phyloP scores from a whole-genome alignment of 2,329 filamentous ascomycete species.

The Colletotrichum echinochloae region DNA sequence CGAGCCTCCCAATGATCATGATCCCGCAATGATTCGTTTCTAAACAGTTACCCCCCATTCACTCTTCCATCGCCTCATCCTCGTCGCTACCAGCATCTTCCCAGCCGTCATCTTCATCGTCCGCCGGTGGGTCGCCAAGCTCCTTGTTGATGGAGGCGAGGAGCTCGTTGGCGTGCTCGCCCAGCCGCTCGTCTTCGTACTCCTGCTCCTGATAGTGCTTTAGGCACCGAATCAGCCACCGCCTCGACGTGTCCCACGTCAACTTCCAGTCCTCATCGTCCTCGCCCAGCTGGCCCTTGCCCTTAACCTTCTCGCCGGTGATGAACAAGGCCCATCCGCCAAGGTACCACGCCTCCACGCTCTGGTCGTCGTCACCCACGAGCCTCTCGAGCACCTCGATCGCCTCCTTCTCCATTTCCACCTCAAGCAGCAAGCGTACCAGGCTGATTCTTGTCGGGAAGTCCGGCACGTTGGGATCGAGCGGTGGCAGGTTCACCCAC shows the following conservation, averaged over 20 bases:
- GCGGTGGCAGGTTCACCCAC: constrained; percentile 83
- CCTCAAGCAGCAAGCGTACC: constrained; percentile 88
- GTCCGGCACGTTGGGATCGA: constrained; percentile 80
- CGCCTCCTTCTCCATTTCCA: constrained; percentile 85
- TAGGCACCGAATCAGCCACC: constrained; percentile 86
- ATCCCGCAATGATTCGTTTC: not conserved
- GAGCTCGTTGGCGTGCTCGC: constrained; percentile 80
- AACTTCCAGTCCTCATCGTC: constrained; percentile 66
- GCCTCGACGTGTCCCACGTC: constrained; percentile 78
- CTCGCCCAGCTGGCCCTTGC: constrained; percentile 45
- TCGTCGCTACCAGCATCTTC: constrained; percentile 60
- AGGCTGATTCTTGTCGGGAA: constrained; percentile 89
- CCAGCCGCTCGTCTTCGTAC: constrained; percentile 86
- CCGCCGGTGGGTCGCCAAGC: constrained; percentile 70
- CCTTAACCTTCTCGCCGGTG: constrained; percentile 75
- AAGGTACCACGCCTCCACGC: constrained; percentile 96
- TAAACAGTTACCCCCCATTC: not conserved
- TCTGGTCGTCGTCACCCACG: constrained; percentile 89
- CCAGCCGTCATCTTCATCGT: constrained; percentile 63
- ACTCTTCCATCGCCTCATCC: constrained; percentile 65
- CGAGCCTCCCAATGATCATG: not conserved
- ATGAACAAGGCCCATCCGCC: constrained; percentile 94
- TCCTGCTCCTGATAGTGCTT: constrained; percentile 82
- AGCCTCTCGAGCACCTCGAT: constrained; percentile 87
- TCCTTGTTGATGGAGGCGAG: constrained; percentile 72